Evolutionary conservation across 2,329 filamentous ascomycete species (phyloP).

Genomic region (Aureobasidium subglaciale): DNA sequence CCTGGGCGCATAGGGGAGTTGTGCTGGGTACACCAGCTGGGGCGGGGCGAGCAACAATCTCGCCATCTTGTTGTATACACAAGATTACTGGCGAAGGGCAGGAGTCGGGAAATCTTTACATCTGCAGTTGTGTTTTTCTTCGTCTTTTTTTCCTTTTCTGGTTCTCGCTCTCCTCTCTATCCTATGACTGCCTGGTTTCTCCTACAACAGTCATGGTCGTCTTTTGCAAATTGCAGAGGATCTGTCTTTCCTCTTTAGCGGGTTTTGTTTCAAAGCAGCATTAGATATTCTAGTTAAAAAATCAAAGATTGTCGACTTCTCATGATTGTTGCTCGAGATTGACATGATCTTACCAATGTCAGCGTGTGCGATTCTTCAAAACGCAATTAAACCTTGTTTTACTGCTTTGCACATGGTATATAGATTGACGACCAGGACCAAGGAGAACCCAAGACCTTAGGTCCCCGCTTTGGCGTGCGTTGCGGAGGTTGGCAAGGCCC

Average conservation of each 20-base stretch:
- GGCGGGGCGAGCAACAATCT: background rate
- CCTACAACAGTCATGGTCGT: too few relatives aligned
- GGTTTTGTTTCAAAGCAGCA: background rate
- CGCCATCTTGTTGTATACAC: constrained; percentile 7
- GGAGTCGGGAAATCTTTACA: background rate
- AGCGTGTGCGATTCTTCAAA: too few relatives aligned
- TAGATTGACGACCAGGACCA: background rate
- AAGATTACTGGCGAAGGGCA: background rate
- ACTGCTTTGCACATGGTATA: background rate
- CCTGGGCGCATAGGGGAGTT: constrained; percentile 1
- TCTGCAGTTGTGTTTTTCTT: background rate
- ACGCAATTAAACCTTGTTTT: background rate
- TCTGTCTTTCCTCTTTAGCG: constrained; percentile 1
- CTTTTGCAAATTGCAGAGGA: too few relatives aligned
- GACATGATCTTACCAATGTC: too few relatives aligned
- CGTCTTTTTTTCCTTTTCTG: background rate
- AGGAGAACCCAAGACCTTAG: background rate
- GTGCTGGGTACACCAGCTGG: background rate
- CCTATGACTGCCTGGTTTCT: background rate
- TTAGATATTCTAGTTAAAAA: constrained; percentile 1
- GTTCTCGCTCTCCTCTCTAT: background rate
- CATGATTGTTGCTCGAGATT: background rate
- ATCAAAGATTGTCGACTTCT: background rate
- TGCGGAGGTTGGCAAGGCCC: background rate
- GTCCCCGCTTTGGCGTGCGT: background rate